Conservation (phyloP, 2,329 filamentous ascomycete genomes). For the Epichloe hybrida region DNA sequence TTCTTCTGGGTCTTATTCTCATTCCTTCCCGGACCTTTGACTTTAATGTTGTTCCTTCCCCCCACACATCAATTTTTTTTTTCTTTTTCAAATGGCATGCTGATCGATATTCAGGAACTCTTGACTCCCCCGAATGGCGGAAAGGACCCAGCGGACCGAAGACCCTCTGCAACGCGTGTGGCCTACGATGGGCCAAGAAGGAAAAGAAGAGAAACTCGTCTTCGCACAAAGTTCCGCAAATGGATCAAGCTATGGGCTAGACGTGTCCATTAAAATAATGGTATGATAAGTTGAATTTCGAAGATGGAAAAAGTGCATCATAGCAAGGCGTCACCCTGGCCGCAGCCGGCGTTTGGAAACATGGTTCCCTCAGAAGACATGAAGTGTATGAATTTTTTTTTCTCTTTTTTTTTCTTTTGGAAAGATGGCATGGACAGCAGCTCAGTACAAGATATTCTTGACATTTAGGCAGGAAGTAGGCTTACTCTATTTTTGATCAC, state of each 20-base stretch:
- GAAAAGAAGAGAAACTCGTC: constrained; percentile 52
- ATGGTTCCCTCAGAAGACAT: not conserved
- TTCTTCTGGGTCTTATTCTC: too few relatives aligned
- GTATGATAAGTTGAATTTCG: not conserved
- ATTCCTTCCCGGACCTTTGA: too few relatives aligned
- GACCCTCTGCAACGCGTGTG: constrained; percentile 91
- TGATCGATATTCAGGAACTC: constrained; percentile 40
- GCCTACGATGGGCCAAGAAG: constrained; percentile 62
- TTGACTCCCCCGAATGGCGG: constrained; percentile 95
- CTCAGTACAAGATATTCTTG: too few relatives aligned
- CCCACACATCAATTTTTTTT: not conserved
- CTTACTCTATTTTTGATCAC: too few relatives aligned
- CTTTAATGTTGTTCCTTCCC: too few relatives aligned
- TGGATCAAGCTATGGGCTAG: constrained; percentile 13
- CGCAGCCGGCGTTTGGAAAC: constrained; percentile 1
- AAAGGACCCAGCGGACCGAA: constrained; percentile 89
- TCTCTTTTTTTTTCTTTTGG: not conserved
- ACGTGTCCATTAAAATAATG: not conserved
- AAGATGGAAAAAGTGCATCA: not conserved
- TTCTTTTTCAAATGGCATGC: not conserved
- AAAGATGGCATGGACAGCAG: too few relatives aligned
- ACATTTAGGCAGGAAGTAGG: too few relatives aligned
- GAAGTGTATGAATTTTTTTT: not conserved
- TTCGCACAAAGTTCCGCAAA: constrained; percentile 8
- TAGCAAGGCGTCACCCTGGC: not conserved